These are phyloP conservation scores for Macroventuria anomochaeta DNA, from an alignment of 2,329 filamentous ascomycete species.

Conservation along the genomic window DNA sequence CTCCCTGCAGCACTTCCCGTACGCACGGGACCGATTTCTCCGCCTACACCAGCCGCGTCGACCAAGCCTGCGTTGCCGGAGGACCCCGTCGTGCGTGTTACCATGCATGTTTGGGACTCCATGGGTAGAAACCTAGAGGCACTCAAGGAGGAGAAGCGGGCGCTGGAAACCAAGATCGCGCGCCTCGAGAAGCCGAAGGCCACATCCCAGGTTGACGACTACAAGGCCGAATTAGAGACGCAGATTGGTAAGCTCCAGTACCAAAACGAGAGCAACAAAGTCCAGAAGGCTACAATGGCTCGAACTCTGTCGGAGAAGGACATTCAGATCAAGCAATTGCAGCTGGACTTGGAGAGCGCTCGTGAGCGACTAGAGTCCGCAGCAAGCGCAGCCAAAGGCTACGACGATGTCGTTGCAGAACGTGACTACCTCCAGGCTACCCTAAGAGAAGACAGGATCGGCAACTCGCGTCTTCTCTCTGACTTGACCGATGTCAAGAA, in stretches of 20 bases:
- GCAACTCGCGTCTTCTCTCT: background rate
- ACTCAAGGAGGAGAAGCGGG: constrained; percentile 9
- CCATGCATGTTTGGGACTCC: constrained; percentile 12
- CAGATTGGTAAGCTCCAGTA: constrained; percentile 24
- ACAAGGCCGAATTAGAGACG: constrained; percentile 1
- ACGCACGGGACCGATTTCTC: background rate
- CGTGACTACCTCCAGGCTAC: constrained; percentile 14
- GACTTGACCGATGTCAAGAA: background rate
- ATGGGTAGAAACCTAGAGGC: constrained; percentile 2
- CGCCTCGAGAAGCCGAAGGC: background rate
- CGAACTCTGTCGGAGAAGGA: constrained; percentile 26
- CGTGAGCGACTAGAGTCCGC: background rate
- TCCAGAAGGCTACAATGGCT: constrained; percentile 27
- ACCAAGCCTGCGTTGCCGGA: background rate
- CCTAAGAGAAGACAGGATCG: background rate
- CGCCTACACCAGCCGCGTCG: constrained; percentile 15
- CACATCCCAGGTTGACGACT: background rate
- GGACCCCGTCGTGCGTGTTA: constrained; percentile 13
- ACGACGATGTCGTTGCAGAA: constrained; percentile 5
- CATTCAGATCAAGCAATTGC: constrained; percentile 21
- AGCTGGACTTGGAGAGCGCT: constrained; percentile 20
- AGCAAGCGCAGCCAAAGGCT: background rate
- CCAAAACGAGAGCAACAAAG: constrained; percentile 27
- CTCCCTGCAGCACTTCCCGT: background rate
- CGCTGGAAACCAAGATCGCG: constrained; percentile 12